phyloP scores from a whole-genome alignment of 345 rosid genomes.

The Kernera saxatilis region DNA sequence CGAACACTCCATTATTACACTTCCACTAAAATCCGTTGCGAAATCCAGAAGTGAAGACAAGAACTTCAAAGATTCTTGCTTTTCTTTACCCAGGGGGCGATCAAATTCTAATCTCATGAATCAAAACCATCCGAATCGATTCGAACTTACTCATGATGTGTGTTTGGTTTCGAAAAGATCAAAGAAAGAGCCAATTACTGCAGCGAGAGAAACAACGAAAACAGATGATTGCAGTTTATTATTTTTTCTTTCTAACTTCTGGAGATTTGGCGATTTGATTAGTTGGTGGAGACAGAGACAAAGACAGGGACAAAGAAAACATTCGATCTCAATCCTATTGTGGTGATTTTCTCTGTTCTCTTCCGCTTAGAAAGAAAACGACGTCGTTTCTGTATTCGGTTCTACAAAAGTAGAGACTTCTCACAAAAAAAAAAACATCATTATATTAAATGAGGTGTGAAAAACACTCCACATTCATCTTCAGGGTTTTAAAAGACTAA shows the following conservation, averaged over 20 bases:
- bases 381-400: background rate
- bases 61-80: background rate
- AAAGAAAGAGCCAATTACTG: background rate
- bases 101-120: conserved; percentile 9
- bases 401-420: background rate
- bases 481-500: too few relatives aligned
- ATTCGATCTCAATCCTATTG: background rate
- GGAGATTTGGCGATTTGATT: background rate
- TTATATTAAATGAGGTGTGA: too few relatives aligned
- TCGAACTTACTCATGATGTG: background rate
- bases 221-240: background rate
- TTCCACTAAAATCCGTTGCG: background rate
- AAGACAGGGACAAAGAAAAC: background rate
- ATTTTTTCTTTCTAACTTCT: background rate
- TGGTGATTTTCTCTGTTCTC: background rate
- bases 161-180: background rate
- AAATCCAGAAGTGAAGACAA: background rate
- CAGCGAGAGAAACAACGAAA: background rate
- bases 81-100: background rate
- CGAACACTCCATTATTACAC: conserved; percentile 41
- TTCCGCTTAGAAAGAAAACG: background rate
- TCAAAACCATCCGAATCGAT: conserved; percentile 3
- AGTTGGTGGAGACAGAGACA: background rate
- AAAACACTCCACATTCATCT: too few relatives aligned
- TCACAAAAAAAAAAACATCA: background rate